Percentiles rank a stretch among this genome's conserved stretches.
These are phyloP conservation scores for Podosphaera xanthii DNA, from an alignment of 2,329 filamentous ascomycete species.

Conservation along the genomic window DNA sequence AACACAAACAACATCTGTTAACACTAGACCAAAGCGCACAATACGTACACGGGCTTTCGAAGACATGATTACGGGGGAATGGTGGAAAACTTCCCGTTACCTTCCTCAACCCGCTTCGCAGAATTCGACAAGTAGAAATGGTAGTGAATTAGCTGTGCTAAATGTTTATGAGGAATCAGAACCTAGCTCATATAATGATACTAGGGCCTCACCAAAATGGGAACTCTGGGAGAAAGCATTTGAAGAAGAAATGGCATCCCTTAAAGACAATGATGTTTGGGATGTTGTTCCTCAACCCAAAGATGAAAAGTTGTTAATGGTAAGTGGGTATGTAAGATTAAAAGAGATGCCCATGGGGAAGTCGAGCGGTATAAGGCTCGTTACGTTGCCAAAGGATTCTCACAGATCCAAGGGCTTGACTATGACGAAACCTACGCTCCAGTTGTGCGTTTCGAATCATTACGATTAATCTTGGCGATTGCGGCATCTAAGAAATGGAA, in stretches of 20 bases:
- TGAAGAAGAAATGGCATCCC: no score
- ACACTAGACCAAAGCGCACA: neutral
- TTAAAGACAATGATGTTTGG: neutral
- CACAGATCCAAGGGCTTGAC: no score
- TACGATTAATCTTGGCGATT: neutral
- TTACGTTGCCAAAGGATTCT: no score
- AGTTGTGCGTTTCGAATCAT: neutral
- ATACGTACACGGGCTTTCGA: neutral
- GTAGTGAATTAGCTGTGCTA: neutral
- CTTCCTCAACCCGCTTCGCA: no score
- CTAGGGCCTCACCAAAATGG: neutral
- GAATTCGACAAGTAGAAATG: neutral
- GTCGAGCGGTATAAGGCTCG: no score
- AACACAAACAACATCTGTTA: neutral
- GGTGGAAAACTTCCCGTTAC: no score
- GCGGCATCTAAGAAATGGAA: no score
- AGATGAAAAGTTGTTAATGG: no score
- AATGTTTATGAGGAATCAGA: neutral
- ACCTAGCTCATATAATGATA: neutral
- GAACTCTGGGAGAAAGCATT: no score
- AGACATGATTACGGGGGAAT: neutral
- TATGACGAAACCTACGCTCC: neutral
- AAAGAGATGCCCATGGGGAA: neutral
- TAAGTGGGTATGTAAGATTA: neutral
- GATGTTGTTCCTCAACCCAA: neutral